These are phyloP conservation scores for Teratosphaeria destructans DNA, from an alignment of 2,329 filamentous ascomycete genomes.

Conservation along the genomic window DNA sequence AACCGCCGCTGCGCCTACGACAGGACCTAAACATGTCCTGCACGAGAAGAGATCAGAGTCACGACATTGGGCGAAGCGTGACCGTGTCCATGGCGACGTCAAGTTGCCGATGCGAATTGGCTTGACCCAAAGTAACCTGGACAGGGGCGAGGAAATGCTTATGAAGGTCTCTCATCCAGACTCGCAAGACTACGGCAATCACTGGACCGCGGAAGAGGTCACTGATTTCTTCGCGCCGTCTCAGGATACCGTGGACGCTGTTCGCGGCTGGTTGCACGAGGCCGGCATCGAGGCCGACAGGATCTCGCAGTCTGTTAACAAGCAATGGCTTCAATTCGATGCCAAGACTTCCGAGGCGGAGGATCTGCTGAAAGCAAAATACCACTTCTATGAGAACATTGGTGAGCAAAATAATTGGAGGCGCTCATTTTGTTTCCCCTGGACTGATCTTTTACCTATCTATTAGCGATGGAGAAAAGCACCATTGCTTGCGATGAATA, in stretches of 20 bases:
- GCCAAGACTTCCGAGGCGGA: constrained; percentile 31
- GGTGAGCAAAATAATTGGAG: too few relatives aligned
- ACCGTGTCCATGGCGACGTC: constrained; percentile 17
- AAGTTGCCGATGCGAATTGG: constrained; percentile 25
- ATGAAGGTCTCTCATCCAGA: constrained; percentile 30
- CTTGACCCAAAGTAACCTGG: constrained; percentile 24
- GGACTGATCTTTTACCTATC: too few relatives aligned
- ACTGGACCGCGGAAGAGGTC: constrained; percentile 31
- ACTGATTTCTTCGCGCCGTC: constrained; percentile 31
- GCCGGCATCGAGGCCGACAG: constrained; percentile 22
- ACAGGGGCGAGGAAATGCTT: constrained; percentile 21
- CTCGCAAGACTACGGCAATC: constrained; percentile 33
- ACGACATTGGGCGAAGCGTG: constrained; percentile 25
- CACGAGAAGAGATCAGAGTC: neutral
- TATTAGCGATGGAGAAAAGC: constrained; percentile 31
- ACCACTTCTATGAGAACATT: constrained; percentile 35
- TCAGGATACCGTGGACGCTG: constrained; percentile 23
- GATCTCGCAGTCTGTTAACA: constrained; percentile 25
- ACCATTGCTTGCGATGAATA: constrained; percentile 35
- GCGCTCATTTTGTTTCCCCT: too few relatives aligned
- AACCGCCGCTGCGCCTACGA: neutral
- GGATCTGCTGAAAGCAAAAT: constrained; percentile 37
- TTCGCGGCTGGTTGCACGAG: constrained; percentile 30
- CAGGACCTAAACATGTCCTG: neutral
- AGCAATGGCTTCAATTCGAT: constrained; percentile 36